These are phyloP conservation scores for Reutealis trisperma DNA, from an alignment of 345 rosid genomes.

Conservation along the genomic window DNA sequence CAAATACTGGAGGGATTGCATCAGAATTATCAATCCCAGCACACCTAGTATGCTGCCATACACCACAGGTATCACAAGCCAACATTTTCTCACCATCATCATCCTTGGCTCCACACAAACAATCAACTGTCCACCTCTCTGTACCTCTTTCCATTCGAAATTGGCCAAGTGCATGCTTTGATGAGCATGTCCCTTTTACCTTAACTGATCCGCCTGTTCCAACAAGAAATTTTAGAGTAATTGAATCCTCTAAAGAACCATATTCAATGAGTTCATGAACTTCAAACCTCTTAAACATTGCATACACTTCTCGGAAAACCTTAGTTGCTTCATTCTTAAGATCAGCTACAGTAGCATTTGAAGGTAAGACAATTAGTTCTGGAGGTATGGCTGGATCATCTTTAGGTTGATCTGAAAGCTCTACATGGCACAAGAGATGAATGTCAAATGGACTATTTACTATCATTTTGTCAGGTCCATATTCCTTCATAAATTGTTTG, in stretches of 20 bases:
- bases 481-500: slow-evolving; percentile 70
- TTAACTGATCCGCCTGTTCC: slow-evolving; percentile 44
- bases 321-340: slow-evolving; percentile 55
- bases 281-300: slow-evolving; percentile 62
- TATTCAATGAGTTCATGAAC: slow-evolving; percentile 50
- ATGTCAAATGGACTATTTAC: slow-evolving; percentile 32
- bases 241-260: slow-evolving; percentile 45
- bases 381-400: slow-evolving; percentile 55
- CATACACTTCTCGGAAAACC: slow-evolving; percentile 66
- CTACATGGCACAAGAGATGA: slow-evolving; percentile 48
- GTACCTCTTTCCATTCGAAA: slow-evolving; percentile 67
- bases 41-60: slow-evolving; percentile 80
- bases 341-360: slow-evolving; percentile 53
- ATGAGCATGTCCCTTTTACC: slow-evolving; percentile 50
- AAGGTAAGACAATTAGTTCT: slow-evolving; percentile 54
- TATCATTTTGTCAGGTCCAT: slow-evolving; percentile 18
- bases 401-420: slow-evolving; percentile 48
- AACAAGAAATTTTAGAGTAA: slow-evolving; percentile 50
- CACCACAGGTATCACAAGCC: slow-evolving; percentile 66
- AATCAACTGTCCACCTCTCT: slow-evolving; percentile 68
- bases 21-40: slow-evolving; percentile 57
- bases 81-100: slow-evolving; percentile 80
- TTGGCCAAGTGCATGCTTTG: slow-evolving; percentile 47
- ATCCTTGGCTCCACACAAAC: slow-evolving; percentile 67
- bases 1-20: slow-evolving; percentile 45